Evolutionary conservation across 2,329 filamentous ascomycete genomes (phyloP).

Genomic region (Calonectria leucothoes): DNA sequence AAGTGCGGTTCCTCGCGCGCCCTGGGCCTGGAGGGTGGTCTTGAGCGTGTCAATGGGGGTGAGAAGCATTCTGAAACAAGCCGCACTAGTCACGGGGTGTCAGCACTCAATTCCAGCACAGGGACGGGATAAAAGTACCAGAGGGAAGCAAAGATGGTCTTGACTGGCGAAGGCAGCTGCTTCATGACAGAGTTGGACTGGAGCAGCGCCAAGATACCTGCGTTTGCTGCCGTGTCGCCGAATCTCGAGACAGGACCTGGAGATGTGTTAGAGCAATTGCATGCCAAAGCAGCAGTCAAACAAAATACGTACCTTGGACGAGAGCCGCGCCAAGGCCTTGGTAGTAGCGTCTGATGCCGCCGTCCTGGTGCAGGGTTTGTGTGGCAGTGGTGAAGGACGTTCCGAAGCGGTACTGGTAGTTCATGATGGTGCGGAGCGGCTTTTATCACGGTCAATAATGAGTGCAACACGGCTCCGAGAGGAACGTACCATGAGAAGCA

Average conservation of each 20-base stretch:
- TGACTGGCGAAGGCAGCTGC: constrained; percentile 53
- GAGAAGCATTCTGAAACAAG: constrained; percentile 59
- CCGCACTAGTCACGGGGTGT: constrained; percentile 48
- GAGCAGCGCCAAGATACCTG: constrained; percentile 59
- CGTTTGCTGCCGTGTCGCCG: constrained; percentile 61
- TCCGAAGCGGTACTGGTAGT: constrained; percentile 62
- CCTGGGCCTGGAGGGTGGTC: constrained; percentile 61
- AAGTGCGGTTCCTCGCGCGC: constrained; percentile 53
- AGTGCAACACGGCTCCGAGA: rapidly evolving
- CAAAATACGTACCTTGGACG: constrained; percentile 54
- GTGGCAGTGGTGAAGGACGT: constrained; percentile 53
- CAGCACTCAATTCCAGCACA: not conserved
- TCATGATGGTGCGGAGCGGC: constrained; percentile 63
- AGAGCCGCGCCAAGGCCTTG: constrained; percentile 58
- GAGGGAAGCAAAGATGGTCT: constrained; percentile 60
- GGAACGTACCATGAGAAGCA: constrained; percentile 57
- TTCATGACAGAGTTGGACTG: constrained; percentile 59
- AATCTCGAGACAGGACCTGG: constrained; percentile 59
- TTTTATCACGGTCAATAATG: constrained; percentile 37
- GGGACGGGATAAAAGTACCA: constrained; percentile 41
- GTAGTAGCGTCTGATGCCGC: constrained; percentile 57
- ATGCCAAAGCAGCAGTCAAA: not conserved
- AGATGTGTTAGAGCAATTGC: not conserved
- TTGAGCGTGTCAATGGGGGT: constrained; percentile 63
- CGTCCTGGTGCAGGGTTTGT: constrained; percentile 54